These are phyloP conservation scores for Tripterygium wilfordii DNA, from an alignment of 177 flowering plant genomes.

Conservation along the genomic window DNA sequence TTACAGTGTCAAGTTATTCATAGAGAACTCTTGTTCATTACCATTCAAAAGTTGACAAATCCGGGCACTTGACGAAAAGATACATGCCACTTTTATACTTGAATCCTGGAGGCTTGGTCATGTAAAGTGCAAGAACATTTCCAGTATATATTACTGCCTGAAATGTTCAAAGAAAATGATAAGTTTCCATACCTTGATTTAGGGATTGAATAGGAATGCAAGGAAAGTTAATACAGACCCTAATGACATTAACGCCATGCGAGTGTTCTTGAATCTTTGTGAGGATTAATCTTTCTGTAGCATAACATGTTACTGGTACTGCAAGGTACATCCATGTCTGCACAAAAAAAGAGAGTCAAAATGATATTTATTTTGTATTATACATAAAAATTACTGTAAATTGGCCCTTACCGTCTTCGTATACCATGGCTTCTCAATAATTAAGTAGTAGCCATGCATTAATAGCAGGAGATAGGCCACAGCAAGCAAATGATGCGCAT, in stretches of 20 bases:
- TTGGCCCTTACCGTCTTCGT: constrained; percentile 76
- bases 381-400: too few relatives aligned
- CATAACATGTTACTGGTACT: constrained; percentile 55
- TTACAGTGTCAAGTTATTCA: background rate
- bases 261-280: constrained; percentile 32
- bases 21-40: constrained; percentile 10
- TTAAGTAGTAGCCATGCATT: constrained; percentile 59
- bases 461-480: constrained; percentile 62
- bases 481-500: constrained; percentile 83
- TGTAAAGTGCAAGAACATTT: constrained; percentile 79
- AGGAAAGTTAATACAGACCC: constrained; percentile 33
- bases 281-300: constrained; percentile 51
- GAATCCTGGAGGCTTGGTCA: constrained; percentile 84
- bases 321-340: constrained; percentile 97
- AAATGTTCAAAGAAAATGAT: constrained; percentile 9
- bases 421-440: constrained; percentile 54
- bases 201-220: too few relatives aligned
- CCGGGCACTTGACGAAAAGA: constrained; percentile 82
- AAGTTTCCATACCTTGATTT: too few relatives aligned
- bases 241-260: constrained; percentile 44
- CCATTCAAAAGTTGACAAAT: constrained; percentile 86
- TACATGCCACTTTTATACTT: constrained; percentile 95
- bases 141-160: constrained; percentile 83
- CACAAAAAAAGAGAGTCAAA: constrained; percentile 12
- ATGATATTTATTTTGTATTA: too few relatives aligned